Conservation (phyloP, 2,329 filamentous ascomycete genomes). For the Fusarium falciforme region DNA sequence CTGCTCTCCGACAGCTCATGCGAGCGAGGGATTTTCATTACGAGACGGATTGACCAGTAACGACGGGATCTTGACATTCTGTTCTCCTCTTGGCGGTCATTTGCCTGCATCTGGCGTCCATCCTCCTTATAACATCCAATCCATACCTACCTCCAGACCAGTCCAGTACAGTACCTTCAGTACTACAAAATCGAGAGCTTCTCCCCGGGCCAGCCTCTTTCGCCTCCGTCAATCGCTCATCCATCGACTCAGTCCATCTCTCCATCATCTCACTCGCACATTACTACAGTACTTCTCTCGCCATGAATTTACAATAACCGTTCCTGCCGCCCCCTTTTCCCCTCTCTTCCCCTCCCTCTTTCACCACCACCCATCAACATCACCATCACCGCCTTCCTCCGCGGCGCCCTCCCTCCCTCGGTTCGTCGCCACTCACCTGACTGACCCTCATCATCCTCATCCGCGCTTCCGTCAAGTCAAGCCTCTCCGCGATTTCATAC, state of each 20-base stretch:
- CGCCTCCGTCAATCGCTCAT: not conserved
- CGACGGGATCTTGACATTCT: constrained; percentile 15
- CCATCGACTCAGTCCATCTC: constrained; percentile 2
- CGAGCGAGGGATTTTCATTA: constrained; percentile 31
- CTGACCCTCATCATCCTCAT: constrained; percentile 13
- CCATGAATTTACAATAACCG: constrained; percentile 41
- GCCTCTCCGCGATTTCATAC: constrained; percentile 23
- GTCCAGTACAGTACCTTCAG: not conserved
- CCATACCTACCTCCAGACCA: not conserved
- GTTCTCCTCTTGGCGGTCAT: constrained; percentile 35
- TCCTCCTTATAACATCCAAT: constrained; percentile 1
- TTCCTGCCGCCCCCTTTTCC: constrained; percentile 10
- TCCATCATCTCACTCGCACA: constrained; percentile 4
- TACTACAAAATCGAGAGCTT: constrained; percentile 22
- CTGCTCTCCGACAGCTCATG: constrained; percentile 12
- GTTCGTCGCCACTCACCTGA: constrained; percentile 35
- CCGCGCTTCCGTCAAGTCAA: constrained; percentile 7
- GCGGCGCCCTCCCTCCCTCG: constrained; percentile 20
- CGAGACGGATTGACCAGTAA: constrained; percentile 14
- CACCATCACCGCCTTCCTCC: constrained; percentile 19
- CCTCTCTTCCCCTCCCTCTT: constrained; percentile 1
- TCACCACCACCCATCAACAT: not conserved
- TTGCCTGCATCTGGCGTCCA: constrained; percentile 31
- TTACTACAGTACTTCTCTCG: constrained; percentile 7
- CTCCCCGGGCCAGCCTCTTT: not conserved